phyloP scores from a whole-genome alignment of 768 basidiomycete species.

The Suillus subaureus region DNA sequence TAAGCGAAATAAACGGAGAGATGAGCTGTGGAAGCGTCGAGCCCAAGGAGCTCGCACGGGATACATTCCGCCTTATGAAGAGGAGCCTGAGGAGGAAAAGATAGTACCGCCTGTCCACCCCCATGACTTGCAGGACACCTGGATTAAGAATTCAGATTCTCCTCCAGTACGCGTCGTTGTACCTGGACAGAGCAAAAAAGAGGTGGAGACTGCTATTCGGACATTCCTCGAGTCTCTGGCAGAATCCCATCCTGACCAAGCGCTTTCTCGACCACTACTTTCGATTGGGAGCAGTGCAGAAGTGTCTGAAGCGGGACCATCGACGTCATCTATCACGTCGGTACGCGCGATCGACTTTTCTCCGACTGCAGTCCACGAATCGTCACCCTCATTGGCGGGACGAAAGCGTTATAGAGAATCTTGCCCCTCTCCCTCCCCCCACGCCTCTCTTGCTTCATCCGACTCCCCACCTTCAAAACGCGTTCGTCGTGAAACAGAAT shows the following conservation, averaged over 20 bases:
- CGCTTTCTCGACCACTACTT: background rate
- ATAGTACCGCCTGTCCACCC: constrained; percentile 34
- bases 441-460: background rate
- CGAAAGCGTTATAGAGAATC: constrained; percentile 9
- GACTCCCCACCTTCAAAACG: constrained; percentile 7
- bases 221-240: constrained; percentile 23
- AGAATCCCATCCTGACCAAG: constrained; percentile 5
- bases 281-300: background rate
- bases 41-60: constrained; percentile 30
- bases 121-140: constrained; percentile 36
- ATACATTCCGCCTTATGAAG: constrained; percentile 32
- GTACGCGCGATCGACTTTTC: background rate
- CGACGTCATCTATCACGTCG: background rate
- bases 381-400: background rate
- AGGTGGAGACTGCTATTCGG: constrained; percentile 25
- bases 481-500: background rate
- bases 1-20: constrained; percentile 30
- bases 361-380: background rate
- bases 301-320: background rate
- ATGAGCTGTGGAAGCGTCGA: constrained; percentile 30
- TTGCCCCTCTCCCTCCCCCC: constrained; percentile 6
- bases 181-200: constrained; percentile 35
- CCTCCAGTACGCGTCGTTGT: constrained; percentile 38
- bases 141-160: constrained; percentile 38
- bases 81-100: constrained; percentile 35